Evolutionary conservation across 306 rosid genomes (phyloP), one percentile per base, ranked within the genome.

Genomic region (Sicyos baderoa): DNA sequence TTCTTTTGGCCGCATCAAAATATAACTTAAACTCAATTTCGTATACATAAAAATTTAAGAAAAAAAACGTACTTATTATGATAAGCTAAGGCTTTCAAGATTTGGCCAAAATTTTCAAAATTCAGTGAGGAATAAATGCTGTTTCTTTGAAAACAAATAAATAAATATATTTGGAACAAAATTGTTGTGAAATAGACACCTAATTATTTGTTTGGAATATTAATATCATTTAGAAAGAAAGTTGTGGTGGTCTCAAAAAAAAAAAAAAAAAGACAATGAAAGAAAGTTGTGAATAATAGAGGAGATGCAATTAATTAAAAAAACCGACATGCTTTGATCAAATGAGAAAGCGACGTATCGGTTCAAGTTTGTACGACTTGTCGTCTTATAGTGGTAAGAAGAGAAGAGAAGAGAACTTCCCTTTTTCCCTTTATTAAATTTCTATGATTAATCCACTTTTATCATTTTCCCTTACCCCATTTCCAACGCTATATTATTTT

Each of bases 241-340:
- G 69, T 40, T 16, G n/a, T 42, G 32, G 35, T 3, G n/a, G n/a
- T n/a, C n/a, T n/a, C n/a, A n/a, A n/a, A n/a, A n/a, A n/a, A n/a
- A n/a, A n/a, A n/a, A n/a, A n/a, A n/a, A n/a, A n/a, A n/a, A n/a
- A n/a, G n/a, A n/a, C n/a, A n/a, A 29, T 29, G 2, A 29, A 29
- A 29, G 4, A 63, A 63, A 63, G 69, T 40, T 16, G n/a, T 42
- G 32, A 63, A 63, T 63, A 63, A 66, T 66, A 11, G 54, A 66
- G 71, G 15, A 47, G 54, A 47, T 5, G 71, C 71, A 66, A 66
- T 66, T 13, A 21, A 66, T 66, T 47, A 15, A 14, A 42, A 47
- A 65, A 47, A 47, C 55, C 71, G 71, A 66, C 71, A 66, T 47
- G 71, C 71, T 47, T 47, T n/a, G n/a, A n/a, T 47, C 54, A 47